Evolutionary conservation across 2,329 filamentous ascomycete species (phyloP).

Genomic region (Neoscytalidium dimidiatum): DNA sequence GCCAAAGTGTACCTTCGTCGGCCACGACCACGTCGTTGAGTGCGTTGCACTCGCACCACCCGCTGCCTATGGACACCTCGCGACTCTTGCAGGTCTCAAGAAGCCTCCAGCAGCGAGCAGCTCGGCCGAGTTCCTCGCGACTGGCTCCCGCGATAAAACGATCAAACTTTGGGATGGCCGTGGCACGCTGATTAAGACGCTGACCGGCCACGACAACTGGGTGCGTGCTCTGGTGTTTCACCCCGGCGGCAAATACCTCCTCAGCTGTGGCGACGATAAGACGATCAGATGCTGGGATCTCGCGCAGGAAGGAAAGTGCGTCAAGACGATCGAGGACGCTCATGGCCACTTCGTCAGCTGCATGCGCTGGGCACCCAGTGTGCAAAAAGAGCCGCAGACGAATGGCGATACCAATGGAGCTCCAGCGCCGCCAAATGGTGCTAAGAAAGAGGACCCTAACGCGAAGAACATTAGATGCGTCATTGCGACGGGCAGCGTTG

Average conservation of each 20-base stretch:
- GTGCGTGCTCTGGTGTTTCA: conserved; percentile 84
- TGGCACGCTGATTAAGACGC: conserved; percentile 80
- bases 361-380: conserved; percentile 81
- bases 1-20: conserved; percentile 75
- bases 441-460: conserved; percentile 55
- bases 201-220: conserved; percentile 94
- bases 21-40: conserved; percentile 83
- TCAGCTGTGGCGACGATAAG: conserved; percentile 88
- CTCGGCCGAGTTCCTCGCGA: conserved; percentile 85
- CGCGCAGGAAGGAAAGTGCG: conserved; percentile 83
- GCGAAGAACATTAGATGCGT: conserved; percentile 73
- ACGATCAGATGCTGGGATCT: conserved; percentile 93
- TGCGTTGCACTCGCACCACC: conserved; percentile 86
- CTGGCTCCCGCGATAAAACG: conserved; percentile 84
- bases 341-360: conserved; percentile 86
- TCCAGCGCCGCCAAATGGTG: conserved; percentile 22
- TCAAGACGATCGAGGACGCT: conserved; percentile 75
- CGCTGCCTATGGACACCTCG: conserved; percentile 73
- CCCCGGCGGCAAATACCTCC: conserved; percentile 84
- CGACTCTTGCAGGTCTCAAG: conserved; percentile 77
- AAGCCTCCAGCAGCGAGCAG: conserved; percentile 74
- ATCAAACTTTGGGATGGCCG: conserved; percentile 88
- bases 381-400: conserved; percentile 60
- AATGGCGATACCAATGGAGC: conserved; percentile 34
- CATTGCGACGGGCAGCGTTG: conserved; percentile 84